Base-by-base conservation (phyloP, 805 yeast species). In the Alloascoidea africana region DNA sequence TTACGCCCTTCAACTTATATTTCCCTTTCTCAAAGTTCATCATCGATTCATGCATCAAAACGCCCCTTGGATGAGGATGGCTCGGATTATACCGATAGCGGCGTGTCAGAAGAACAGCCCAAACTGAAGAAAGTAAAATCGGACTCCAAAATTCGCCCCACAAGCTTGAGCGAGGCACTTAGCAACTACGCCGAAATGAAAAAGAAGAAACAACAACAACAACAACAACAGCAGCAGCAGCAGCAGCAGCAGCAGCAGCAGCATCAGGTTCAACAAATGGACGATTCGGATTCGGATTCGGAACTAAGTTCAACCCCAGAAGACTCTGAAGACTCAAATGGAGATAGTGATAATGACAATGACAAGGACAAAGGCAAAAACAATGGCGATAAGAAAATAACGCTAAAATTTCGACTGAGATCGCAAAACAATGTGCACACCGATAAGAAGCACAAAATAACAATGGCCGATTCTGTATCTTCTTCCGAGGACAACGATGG, bases 1-100 rank as follows among this genome's bases (percentile, higher is more conserved):
- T 49, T 59, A 36, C 63, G 54, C 48, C 77, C 74, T 1, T 54
- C 68, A 3, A 58, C 62, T 43, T 79, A 75, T 54, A 63, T 68
- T 5, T 50, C 69, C 52, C 55, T 65, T 45, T 35, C 41, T 36
- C 44, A 42, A 6, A 39, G 40, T 13, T 23, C 30, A 8, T 8
- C 8, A 23, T 8, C 8, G 13, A 23, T n/a, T 8, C 8, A 23
- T 23, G n/a, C 8, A 8, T 23, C 30, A 8, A 23, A 23, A 23
- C 17, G 33, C 4, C 14, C n/a, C 6, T 3, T 17, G 4, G 17
- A 15, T 8, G 11, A 17, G n/a, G 14, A 18, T 17, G 19, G 34
- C 11, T n/a, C n/a, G n/a, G n/a, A n/a, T n/a, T n/a, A n/a, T n/a
- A 17, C 14, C 6, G 35, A 17, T 5, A 17, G 14, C 2, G 16